These are phyloP conservation scores for Xeromyces bisporus DNA, from an alignment of 495 filamentous ascomycete genomes.

Conservation along the genomic window DNA sequence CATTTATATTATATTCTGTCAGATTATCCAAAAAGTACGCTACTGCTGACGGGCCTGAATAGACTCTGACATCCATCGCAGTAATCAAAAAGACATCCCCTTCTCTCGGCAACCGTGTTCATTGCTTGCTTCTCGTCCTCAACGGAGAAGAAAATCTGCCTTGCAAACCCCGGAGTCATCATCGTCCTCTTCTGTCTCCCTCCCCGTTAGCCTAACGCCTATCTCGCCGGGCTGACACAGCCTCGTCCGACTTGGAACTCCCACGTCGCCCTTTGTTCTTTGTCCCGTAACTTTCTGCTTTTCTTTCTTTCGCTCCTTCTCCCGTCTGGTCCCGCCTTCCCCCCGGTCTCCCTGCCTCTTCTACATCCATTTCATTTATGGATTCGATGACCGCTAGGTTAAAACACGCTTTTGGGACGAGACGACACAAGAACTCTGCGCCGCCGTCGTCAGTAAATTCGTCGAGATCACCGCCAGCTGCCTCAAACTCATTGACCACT, in stretches of 20 bases:
- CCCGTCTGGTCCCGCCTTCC: conserved; percentile 5
- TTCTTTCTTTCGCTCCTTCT: conserved; percentile 2
- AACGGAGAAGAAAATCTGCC: too few relatives aligned
- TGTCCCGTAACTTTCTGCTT: conserved; percentile 2
- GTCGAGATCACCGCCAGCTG: conserved; percentile 3
- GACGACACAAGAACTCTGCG: conserved; percentile 26
- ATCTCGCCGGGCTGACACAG: conserved; percentile 1
- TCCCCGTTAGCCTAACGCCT: conserved; percentile 1
- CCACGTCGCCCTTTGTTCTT: conserved; percentile 2
- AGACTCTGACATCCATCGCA: too few relatives aligned
- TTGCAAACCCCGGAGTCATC: too few relatives aligned
- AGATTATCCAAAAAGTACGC: too few relatives aligned
- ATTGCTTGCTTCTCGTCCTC: too few relatives aligned
- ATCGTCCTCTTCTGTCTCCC: too few relatives aligned
- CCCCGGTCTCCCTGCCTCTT: conserved; percentile 6
- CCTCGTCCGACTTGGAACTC: conserved; percentile 3
- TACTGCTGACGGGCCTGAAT: too few relatives aligned
- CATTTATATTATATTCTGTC: too few relatives aligned
- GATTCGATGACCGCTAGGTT: conserved; percentile 32
- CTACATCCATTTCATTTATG: conserved; percentile 2
- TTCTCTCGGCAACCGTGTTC: too few relatives aligned
- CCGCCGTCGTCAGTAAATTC: too few relatives aligned
- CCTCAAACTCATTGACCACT: conserved; percentile 3
- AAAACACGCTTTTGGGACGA: conserved; percentile 30
- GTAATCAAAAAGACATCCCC: too few relatives aligned